These are phyloP conservation scores for Penicillium digitatum DNA, from an alignment of 2,329 filamentous ascomycete genomes.

Conservation along the genomic window DNA sequence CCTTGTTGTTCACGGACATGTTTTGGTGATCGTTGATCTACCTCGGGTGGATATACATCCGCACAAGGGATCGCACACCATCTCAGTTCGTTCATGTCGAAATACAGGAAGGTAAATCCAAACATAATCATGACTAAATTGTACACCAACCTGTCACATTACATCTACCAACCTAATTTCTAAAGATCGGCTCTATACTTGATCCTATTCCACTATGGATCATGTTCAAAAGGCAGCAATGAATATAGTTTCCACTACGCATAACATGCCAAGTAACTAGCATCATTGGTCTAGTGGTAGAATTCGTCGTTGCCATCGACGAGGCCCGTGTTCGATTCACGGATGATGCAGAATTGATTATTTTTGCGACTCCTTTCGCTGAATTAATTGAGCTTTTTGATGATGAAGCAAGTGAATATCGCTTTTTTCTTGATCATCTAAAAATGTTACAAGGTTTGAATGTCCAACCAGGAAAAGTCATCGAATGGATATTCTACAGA, in stretches of 20 bases:
- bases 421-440: background rate
- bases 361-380: conserved; percentile 10
- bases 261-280: conserved; percentile 8
- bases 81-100: background rate
- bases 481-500: background rate
- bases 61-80: background rate
- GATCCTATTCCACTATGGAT: background rate
- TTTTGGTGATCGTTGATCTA: background rate
- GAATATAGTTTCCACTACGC: background rate
- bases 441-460: background rate
- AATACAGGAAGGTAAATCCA: background rate
- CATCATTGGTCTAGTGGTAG: conserved; percentile 44
- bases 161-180: background rate
- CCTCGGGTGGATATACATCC: background rate
- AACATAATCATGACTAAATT: background rate
- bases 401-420: background rate
- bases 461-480: background rate
- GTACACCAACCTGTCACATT: no score
- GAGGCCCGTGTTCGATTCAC: conserved; percentile 48
- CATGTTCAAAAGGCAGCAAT: background rate
- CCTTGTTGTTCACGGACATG: background rate
- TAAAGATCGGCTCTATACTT: background rate
- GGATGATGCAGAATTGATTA: conserved; percentile 39
- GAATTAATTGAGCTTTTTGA: background rate
- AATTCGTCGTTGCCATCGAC: conserved; percentile 42